Evolutionary conservation across 2,329 filamentous ascomycete genomes (phyloP), one percentile per base, ranked within the genome.

Genomic region (Colletotrichum sp.): DNA sequence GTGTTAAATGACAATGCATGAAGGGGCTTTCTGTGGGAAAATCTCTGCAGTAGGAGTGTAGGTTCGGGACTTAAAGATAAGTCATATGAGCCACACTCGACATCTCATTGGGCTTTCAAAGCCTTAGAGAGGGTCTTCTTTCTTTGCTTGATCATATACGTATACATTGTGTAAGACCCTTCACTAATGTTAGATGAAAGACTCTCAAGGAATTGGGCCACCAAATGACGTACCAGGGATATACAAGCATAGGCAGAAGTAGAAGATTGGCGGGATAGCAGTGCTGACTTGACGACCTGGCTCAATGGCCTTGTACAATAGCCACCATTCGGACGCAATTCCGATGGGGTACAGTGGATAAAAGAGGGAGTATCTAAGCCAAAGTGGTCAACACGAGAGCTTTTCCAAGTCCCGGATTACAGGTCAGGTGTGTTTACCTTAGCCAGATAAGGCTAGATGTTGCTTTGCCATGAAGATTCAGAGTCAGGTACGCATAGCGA

Each of bases 131-230:
- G 88, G 63, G 96, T 92, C 90, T 95, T 98, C 79, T 91, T 90
- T 80, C 96, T 90, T 89, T 99, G 97, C 78, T 90, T 89, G 89
- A 98, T 95, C 97, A 99, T 99, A 86, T 99, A 95, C 21, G 95
- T 95, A 83, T 96, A 99, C 75, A 99, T 87, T 71, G 97, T 90
- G 81, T 97, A 98, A 6, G 95, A 81, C 10, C 72, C 68, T 76
- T 9, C 8, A 15, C 9, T 1, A 6, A 21, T 2, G 26, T 73
- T 24, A 72, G 70, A 44, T 49, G 12, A 28, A 30, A 32, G 9
- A 9, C 44, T 21, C 10, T 15, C 6, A n/a, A 9, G n/a, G 5
- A 8, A 12, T 4, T 1, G 32, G 4, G 44, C 44, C 44, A 24
- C 65, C 12, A 8, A 7, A 7, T 2, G 60, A 89, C 92, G 83